Percentiles rank a stretch among this genome's conserved stretches.
Evolutionary conservation across 768 basidiomycete species (phyloP).

Genomic region (Amanita exitialis): DNA sequence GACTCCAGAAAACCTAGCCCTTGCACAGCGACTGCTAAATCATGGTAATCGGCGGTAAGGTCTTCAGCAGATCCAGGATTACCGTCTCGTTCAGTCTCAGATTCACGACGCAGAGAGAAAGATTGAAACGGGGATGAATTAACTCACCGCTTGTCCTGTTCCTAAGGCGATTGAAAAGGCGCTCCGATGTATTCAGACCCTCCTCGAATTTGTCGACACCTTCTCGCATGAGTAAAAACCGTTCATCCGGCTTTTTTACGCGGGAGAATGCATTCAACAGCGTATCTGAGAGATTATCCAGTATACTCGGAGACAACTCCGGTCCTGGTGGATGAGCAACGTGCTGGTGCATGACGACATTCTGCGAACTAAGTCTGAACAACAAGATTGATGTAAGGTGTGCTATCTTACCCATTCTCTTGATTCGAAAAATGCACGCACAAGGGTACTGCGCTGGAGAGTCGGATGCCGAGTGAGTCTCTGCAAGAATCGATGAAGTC

Average conservation of each 20-base stretch:
- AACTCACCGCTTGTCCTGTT: slow-evolving; percentile 81
- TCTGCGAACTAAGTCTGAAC: slow-evolving; percentile 33
- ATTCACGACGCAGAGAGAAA: slow-evolving; percentile 30
- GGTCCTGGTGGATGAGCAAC: slow-evolving; percentile 84
- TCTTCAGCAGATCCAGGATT: slow-evolving; percentile 81
- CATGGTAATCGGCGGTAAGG: slow-evolving; percentile 94
- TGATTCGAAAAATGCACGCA: slow-evolving; percentile 93
- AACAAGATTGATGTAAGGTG: slow-evolving; percentile 2
- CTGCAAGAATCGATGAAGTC: slow-evolving; percentile 87
- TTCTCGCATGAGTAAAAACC: slow-evolving; percentile 89
- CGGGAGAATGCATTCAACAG: slow-evolving; percentile 93
- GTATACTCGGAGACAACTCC: slow-evolving; percentile 69
- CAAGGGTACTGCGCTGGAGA: slow-evolving; percentile 79
- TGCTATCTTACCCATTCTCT: slow-evolving; percentile 84
- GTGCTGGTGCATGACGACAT: slow-evolving; percentile 96
- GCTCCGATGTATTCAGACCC: slow-evolving; percentile 72
- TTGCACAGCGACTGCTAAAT: slow-evolving; percentile 91
- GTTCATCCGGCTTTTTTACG: slow-evolving; percentile 94
- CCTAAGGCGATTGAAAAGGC: slow-evolving; percentile 70
- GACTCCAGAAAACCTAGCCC: slow-evolving; percentile 97
- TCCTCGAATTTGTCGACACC: slow-evolving; percentile 95
- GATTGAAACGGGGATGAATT: slow-evolving; percentile 11
- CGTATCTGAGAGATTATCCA: slow-evolving; percentile 94
- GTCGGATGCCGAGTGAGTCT: slow-evolving; percentile 91
- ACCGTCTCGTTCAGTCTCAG: slow-evolving; percentile 84